A percentile compares a stretch with the other conserved stretches of the same genome.
phyloP scores from a whole-genome alignment of 345 rosid genomes.

The Mangifera indica region DNA sequence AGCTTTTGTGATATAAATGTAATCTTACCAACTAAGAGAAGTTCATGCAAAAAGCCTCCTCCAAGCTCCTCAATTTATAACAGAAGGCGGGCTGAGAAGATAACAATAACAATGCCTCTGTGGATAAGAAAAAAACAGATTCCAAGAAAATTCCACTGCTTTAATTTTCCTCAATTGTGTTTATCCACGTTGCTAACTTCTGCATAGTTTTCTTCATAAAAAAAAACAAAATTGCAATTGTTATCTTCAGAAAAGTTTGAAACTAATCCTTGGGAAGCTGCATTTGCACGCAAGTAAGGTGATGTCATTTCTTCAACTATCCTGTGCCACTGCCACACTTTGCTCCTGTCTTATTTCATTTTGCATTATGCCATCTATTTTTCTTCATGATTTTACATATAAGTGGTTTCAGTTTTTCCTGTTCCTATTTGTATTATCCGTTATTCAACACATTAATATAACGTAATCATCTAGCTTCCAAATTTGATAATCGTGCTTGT shows the following conservation, averaged over 20 bases:
- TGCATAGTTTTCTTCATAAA: background rate
- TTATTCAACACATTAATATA: background rate
- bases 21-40: constrained; percentile 26
- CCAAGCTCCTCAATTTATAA: constrained; percentile 43
- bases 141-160: constrained; percentile 24
- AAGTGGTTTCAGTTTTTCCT: constrained; percentile 24
- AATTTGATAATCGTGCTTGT: too few species aligned
- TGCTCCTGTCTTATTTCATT: constrained; percentile 20
- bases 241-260: constrained; percentile 28
- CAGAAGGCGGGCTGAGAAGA: background rate
- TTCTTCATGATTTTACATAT: background rate
- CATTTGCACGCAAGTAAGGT: constrained; percentile 40
- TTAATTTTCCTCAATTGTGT: background rate
- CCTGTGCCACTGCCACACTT: constrained; percentile 15
- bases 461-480: too few species aligned
- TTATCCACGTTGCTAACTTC: background rate
- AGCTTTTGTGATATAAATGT: background rate
- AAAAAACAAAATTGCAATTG: background rate
- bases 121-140: constrained; percentile 20
- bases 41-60: constrained; percentile 27
- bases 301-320: constrained; percentile 16
- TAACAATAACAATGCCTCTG: constrained; percentile 1
- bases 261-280: constrained; percentile 34
- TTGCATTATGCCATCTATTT: constrained; percentile 7
- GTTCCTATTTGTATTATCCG: background rate